Percentiles rank a stretch among this genome's conserved stretches.
phyloP scores from a whole-genome alignment of 2,329 filamentous ascomycete genomes.

The Sarocladiaceae sp. region DNA sequence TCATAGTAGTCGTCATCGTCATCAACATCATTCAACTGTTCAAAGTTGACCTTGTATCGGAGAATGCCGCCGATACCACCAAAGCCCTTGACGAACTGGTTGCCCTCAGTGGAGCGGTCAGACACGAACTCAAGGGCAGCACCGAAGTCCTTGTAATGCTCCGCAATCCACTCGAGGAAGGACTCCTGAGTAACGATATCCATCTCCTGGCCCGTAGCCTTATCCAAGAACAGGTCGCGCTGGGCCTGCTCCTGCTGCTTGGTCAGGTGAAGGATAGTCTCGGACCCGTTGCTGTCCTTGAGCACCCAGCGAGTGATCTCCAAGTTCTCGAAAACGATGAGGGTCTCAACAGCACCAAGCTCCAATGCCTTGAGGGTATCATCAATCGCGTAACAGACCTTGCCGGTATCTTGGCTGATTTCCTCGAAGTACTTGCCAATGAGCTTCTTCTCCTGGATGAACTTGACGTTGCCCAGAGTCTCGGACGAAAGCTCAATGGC shows the following conservation, averaged over 20 bases:
- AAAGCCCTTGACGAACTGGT: slow-evolving; percentile 99
- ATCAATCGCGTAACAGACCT: slow-evolving; percentile 95
- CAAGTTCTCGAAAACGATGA: slow-evolving; percentile 97
- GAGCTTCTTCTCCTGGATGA: slow-evolving; percentile 99
- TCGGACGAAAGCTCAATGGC: slow-evolving; percentile 93
- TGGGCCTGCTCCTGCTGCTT: slow-evolving; percentile 67
- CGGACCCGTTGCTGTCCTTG: slow-evolving; percentile 67
- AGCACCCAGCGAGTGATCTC: slow-evolving; percentile 89
- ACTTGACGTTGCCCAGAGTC: slow-evolving; percentile 98
- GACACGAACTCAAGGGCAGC: slow-evolving; percentile 95
- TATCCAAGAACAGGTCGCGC: slow-evolving; percentile 87
- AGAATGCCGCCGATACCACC: slow-evolving; percentile 96
- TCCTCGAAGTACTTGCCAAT: slow-evolving; percentile 99
- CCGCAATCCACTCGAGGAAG: slow-evolving; percentile 99
- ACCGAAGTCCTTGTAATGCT: slow-evolving; percentile 97
- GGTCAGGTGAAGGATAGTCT: slow-evolving; percentile 78
- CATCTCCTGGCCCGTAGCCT: slow-evolving; percentile 95
- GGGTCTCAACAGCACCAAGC: slow-evolving; percentile 84
- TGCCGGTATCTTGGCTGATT: slow-evolving; percentile 95
- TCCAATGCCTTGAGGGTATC: slow-evolving; percentile 97
- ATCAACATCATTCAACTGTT: slow-evolving; percentile 90
- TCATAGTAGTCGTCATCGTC: slow-evolving; percentile 93
- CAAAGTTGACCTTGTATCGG: slow-evolving; percentile 99
- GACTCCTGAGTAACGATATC: slow-evolving; percentile 80
- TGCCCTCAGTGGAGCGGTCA: slow-evolving; percentile 94